Evolutionary conservation across 2,329 filamentous ascomycete genomes (phyloP).

Genomic region (Cladosporium phlei): DNA sequence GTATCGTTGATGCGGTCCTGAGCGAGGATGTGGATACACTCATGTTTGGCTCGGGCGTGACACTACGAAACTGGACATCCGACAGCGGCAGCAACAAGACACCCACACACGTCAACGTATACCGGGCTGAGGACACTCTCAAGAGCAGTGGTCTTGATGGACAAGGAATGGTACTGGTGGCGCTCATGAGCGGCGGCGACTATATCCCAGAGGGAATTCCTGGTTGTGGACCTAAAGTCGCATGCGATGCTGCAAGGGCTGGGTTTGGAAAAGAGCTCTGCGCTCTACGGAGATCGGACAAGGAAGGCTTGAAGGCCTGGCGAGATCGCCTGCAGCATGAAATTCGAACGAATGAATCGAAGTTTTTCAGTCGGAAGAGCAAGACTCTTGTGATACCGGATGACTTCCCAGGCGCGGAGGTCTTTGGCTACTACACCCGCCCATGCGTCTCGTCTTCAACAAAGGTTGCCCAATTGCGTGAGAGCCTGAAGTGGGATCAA

Average conservation of each 20-base stretch:
- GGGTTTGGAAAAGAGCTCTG: conserved; percentile 79
- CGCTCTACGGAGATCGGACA: conserved; percentile 56
- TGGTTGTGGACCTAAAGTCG: conserved; percentile 80
- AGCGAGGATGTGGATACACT: conserved; percentile 96
- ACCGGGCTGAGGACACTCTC: conserved; percentile 59
- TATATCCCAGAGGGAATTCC: conserved; percentile 85
- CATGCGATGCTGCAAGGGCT: conserved; percentile 82
- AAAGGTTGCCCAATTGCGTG: conserved; percentile 52
- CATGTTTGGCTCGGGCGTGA: conserved; percentile 86
- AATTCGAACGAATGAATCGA: conserved; percentile 75
- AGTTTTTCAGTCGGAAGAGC: conserved; percentile 72
- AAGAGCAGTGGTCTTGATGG: conserved; percentile 62
- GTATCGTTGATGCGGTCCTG: conserved; percentile 85
- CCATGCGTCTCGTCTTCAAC: conserved; percentile 68
- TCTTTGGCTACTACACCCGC: conserved; percentile 81
- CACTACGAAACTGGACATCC: conserved; percentile 76
- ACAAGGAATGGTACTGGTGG: conserved; percentile 89
- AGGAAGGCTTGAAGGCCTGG: conserved; percentile 62
- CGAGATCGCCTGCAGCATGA: conserved; percentile 67
- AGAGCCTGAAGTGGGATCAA: conserved; percentile 56
- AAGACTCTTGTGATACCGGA: conserved; percentile 70
- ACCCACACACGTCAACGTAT: conserved; percentile 82
- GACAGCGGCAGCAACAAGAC: conserved; percentile 55
- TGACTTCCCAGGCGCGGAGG: conserved; percentile 71
- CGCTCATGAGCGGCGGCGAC: conserved; percentile 91